A percentile compares a stretch with the other conserved stretches of the same genome.
These are phyloP conservation scores for Trichopus zeylanicus DNA, from an alignment of 116 monocot species.

Conservation along the genomic window DNA sequence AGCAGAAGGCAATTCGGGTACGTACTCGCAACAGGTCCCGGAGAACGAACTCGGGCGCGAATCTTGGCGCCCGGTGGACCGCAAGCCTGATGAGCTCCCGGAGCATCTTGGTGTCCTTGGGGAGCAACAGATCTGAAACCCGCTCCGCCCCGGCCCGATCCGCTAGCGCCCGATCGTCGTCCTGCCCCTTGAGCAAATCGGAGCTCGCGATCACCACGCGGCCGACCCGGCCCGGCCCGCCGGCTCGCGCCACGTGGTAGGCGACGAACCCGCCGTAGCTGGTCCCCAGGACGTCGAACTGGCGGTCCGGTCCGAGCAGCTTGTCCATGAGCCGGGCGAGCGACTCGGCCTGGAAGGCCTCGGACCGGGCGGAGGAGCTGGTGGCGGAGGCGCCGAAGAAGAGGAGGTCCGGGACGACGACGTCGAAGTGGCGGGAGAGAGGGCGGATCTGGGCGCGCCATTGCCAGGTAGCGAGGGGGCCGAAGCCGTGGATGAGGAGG, in stretches of 20 bases:
- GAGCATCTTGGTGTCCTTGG: constrained; percentile 18
- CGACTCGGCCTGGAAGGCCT: constrained; percentile 58
- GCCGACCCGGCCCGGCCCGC: constrained; percentile 32
- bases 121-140: constrained; percentile 44
- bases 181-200: constrained; percentile 44
- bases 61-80: constrained; percentile 14
- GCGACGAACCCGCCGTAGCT: constrained; percentile 95
- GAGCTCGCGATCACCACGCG: constrained; percentile 79
- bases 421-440: constrained; percentile 51
- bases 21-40: constrained; percentile 41
- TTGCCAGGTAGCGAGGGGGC: constrained; percentile 51
- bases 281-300: constrained; percentile 46
- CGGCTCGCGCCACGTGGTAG: constrained; percentile 52
- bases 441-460: constrained; percentile 48
- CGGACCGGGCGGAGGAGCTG: constrained; percentile 39
- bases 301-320: background rate
- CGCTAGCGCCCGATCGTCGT: constrained; percentile 38
- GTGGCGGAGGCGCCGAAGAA: constrained; percentile 87
- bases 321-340: constrained; percentile 25
- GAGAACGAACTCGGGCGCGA: constrained; percentile 54
- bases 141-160: constrained; percentile 28
- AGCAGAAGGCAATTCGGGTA: background rate
- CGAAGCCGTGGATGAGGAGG: constrained; percentile 81
- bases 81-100: constrained; percentile 24
- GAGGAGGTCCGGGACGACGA: constrained; percentile 80